phyloP scores from a whole-genome alignment of 345 rosid species.

The Cochlearia excelsa region DNA sequence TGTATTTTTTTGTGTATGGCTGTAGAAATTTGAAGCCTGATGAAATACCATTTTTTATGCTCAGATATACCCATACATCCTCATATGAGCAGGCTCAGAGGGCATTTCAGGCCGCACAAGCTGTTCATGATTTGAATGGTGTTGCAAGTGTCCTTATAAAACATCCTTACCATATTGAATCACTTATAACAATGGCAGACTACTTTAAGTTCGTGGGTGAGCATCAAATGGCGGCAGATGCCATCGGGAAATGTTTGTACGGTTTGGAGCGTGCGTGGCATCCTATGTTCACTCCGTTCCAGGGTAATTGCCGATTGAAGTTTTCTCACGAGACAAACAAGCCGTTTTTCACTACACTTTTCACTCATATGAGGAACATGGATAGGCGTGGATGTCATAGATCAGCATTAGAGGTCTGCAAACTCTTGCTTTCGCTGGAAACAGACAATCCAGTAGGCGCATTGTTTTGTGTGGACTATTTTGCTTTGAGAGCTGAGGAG shows the following conservation, averaged over 20 bases:
- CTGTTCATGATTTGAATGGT: slow-evolving; percentile 77
- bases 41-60: slow-evolving; percentile 2
- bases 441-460: slow-evolving; percentile 82
- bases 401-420: slow-evolving; percentile 89
- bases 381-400: slow-evolving; percentile 90
- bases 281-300: slow-evolving; percentile 72
- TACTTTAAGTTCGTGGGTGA: slow-evolving; percentile 81
- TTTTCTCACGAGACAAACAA: slow-evolving; percentile 70
- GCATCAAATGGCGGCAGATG: slow-evolving; percentile 83
- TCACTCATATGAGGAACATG: slow-evolving; percentile 84
- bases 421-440: slow-evolving; percentile 74
- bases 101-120: slow-evolving; percentile 78
- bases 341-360: slow-evolving; percentile 69
- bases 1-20: not conserved
- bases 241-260: slow-evolving; percentile 71
- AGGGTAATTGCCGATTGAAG: slow-evolving; percentile 71
- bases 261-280: slow-evolving; percentile 92
- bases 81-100: slow-evolving; percentile 71
- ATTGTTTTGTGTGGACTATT: slow-evolving; percentile 84
- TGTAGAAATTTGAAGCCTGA: slow-evolving; percentile 6
- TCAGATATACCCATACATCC: slow-evolving; percentile 41
- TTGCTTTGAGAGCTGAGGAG: slow-evolving; percentile 80
- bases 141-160: slow-evolving; percentile 61
- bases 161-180: slow-evolving; percentile 83
- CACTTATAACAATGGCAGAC: slow-evolving; percentile 90